These are phyloP conservation scores for Monosporascus sp. DNA, from an alignment of 2,329 filamentous ascomycete genomes.

Conservation along the genomic window DNA sequence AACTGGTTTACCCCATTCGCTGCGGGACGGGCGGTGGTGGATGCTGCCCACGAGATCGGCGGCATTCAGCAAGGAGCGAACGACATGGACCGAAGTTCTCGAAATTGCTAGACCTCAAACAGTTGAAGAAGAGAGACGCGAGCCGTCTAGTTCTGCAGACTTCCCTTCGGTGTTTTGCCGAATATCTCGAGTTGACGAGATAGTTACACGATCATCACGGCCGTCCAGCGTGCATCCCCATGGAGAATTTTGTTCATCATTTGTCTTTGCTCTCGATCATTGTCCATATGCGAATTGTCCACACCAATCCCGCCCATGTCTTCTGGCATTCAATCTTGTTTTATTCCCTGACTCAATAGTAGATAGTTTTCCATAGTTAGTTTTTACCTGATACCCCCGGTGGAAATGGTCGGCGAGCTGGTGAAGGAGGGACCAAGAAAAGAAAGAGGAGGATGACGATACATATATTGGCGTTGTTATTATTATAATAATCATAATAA, in stretches of 20 bases:
- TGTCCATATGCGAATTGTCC: conserved; percentile 1
- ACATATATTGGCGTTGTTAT: neutral
- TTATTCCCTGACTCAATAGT: conserved; percentile 22
- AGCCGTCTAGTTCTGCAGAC: too few species aligned
- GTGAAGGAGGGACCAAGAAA: conserved; percentile 2
- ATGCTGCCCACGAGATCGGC: too few species aligned
- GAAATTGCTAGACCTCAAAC: too few species aligned
- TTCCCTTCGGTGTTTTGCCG: too few species aligned
- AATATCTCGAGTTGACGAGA: too few species aligned
- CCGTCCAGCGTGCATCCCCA: too few species aligned
- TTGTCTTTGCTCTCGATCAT: conserved; percentile 1
- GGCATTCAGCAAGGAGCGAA: too few species aligned
- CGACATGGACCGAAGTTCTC: too few species aligned
- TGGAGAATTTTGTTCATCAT: neutral
- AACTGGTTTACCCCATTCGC: neutral
- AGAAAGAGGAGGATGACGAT: neutral
- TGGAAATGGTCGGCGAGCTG: conserved; percentile 8
- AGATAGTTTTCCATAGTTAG: conserved; percentile 20
- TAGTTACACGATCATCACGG: too few species aligned
- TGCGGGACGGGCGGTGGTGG: neutral
- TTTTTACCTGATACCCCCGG: conserved; percentile 24
- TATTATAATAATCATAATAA: too few species aligned
- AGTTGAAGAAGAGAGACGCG: too few species aligned
- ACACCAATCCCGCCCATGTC: neutral
- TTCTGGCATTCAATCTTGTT: conserved; percentile 9